A percentile compares a stretch with the other conserved stretches of the same genome.
phyloP scores from a whole-genome alignment of 2,329 filamentous ascomycete genomes.

The Colletotrichum lupini region DNA sequence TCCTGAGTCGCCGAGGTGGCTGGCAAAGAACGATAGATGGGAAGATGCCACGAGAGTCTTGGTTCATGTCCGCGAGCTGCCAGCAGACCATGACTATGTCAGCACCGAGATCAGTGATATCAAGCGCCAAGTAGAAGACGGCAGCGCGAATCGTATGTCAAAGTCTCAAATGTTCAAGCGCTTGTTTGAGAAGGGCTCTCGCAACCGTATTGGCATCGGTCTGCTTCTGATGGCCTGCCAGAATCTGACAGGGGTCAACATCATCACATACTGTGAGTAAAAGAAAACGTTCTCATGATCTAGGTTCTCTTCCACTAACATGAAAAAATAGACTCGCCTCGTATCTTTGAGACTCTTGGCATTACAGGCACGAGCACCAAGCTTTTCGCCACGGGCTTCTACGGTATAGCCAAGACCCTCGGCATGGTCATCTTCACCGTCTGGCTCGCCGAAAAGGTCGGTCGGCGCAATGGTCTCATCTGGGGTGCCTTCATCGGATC shows the following conservation, averaged over 20 bases:
- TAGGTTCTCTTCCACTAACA: neutral
- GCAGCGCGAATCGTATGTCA: constrained; percentile 48
- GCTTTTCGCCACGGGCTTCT: constrained; percentile 52
- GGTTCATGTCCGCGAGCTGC: constrained; percentile 50
- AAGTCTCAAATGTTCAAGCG: constrained; percentile 35
- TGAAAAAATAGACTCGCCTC: constrained; percentile 43
- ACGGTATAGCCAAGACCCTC: constrained; percentile 50
- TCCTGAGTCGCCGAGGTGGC: constrained; percentile 51
- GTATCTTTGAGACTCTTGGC: constrained; percentile 50
- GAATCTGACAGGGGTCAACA: constrained; percentile 5
- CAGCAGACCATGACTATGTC: constrained; percentile 49
- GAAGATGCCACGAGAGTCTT: constrained; percentile 51
- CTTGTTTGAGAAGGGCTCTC: constrained; percentile 36
- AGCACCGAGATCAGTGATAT: constrained; percentile 63
- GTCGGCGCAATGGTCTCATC: constrained; percentile 59
- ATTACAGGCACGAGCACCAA: constrained; percentile 45
- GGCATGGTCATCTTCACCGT: constrained; percentile 51
- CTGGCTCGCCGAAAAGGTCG: constrained; percentile 57
- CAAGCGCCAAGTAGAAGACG: constrained; percentile 63
- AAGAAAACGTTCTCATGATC: neutral
- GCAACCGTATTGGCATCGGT: constrained; percentile 58
- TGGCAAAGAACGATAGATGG: constrained; percentile 46
- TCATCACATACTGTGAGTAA: neutral
- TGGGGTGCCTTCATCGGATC: constrained; percentile 51
- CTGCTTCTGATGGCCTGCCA: constrained; percentile 51